These are phyloP conservation scores for Hypomontagnella submonticulosa DNA, from an alignment of 495 filamentous ascomycete species.

Conservation along the genomic window DNA sequence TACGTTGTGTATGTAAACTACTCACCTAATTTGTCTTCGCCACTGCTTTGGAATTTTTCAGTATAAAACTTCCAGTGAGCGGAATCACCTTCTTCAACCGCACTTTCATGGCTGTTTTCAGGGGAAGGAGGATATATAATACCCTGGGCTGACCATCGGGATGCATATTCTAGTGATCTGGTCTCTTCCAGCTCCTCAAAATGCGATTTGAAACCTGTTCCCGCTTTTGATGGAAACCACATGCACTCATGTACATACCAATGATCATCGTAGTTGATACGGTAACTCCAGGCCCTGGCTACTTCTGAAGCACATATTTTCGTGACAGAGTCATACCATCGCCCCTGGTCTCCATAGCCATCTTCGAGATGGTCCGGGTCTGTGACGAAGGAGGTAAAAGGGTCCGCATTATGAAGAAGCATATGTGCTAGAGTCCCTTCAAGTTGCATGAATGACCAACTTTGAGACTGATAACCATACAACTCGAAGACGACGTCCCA, in stretches of 20 bases:
- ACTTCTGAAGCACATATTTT: background rate
- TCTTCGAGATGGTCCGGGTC: too few species aligned
- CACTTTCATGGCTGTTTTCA: background rate
- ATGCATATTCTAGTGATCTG: background rate
- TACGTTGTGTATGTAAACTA: background rate
- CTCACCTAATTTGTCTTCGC: slow-evolving; percentile 4
- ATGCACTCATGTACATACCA: background rate
- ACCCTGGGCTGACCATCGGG: background rate
- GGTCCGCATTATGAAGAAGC: background rate
- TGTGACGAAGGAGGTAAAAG: background rate
- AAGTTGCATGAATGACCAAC: background rate
- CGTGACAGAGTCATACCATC: background rate
- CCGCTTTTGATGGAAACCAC: background rate
- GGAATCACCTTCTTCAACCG: background rate
- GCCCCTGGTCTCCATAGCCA: background rate
- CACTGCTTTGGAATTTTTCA: background rate
- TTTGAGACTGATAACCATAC: background rate
- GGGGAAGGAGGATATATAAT: background rate
- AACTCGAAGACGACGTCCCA: background rate
- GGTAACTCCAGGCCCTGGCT: slow-evolving; percentile 4
- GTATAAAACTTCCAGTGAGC: too few species aligned
- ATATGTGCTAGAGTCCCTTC: background rate
- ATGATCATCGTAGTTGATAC: background rate
- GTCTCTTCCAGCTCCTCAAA: background rate
- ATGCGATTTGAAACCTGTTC: background rate